A percentile compares a stretch with the other conserved stretches of the same genome.
Evolutionary conservation across 371 early-diverging fungal species (phyloP).

Genomic region (Mucor indicus): DNA sequence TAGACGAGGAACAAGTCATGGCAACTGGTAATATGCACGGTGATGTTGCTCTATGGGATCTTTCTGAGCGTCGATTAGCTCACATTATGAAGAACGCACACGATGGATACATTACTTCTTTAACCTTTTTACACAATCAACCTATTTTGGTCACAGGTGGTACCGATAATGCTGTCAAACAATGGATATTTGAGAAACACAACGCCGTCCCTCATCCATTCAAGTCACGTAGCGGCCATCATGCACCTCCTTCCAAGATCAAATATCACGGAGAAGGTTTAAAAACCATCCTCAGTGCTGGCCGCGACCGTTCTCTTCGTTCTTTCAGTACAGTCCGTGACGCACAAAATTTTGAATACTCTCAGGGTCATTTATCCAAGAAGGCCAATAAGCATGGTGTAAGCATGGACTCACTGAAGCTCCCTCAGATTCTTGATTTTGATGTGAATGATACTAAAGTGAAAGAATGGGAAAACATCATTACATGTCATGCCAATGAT

Average conservation of each 20-base stretch:
- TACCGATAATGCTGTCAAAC: constrained; percentile 89
- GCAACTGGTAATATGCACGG: constrained; percentile 85
- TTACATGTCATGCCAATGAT: constrained; percentile 82
- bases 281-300: constrained; percentile 71
- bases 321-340: constrained; percentile 83
- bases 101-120: constrained; percentile 67
- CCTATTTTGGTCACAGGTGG: constrained; percentile 87
- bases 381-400: constrained; percentile 61
- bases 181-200: constrained; percentile 91
- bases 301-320: constrained; percentile 81
- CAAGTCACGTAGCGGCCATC: constrained; percentile 84
- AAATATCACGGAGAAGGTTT: constrained; percentile 74
- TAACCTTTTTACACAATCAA: constrained; percentile 80
- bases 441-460: constrained; percentile 61
- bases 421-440: constrained; percentile 74
- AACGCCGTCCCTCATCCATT: constrained; percentile 80
- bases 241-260: constrained; percentile 78
- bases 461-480: constrained; percentile 87
- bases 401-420: constrained; percentile 63
- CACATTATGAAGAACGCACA: constrained; percentile 85
- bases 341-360: constrained; percentile 77
- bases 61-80: constrained; percentile 69
- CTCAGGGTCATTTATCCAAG: constrained; percentile 67
- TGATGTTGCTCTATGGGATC: constrained; percentile 91
- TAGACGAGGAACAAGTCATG: constrained; percentile 82